Evolutionary conservation across 306 rosid species (phyloP), one percentile per base, ranked within the genome.

Genomic region (Heteromeles arbutifolia): DNA sequence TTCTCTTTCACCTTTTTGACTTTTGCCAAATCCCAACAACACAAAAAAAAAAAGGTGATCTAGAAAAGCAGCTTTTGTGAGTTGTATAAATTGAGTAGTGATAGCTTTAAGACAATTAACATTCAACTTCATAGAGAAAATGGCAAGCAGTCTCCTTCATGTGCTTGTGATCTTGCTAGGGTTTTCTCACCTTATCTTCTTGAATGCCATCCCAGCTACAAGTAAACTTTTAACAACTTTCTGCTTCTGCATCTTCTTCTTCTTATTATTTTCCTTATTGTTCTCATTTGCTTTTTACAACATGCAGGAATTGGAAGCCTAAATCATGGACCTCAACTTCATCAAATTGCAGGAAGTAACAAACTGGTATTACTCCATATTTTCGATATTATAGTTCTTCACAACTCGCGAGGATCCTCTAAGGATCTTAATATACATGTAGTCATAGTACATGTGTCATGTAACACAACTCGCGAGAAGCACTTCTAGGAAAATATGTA

Each of bases 191-290:
- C 88, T 90, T 41, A 21, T 90, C 44, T 21, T 82, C 26, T 76
- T 85, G 59, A 85, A 84, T 74, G 97, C 93, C 74, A 86, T 89
- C 81, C 98, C 97, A 43, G 76, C 82, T 68, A 84, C 97, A 85
- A 90, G 95, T 92, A 88, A 26, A 18, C 19, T 18, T 37, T 37
- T 34, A 19, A 29, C 62, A 5, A 29, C 14, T 26, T 17, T 77
- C 72, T 65, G 74, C 21, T 26, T 82, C 69, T 74, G 32, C 24
- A 25, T 64, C 28, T 43, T 19, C 37, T 65, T 53, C 32, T 29
- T 57, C 24, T 67, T 48, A 65, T 58, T 70, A 65, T 6, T 74
- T 31, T 65, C 64, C 57, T 64, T 43, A 39, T 5, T 58, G 39
- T 73, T 8, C 82, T 43, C 32, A 70, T 1, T 45, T 24, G 4